phyloP scores from a whole-genome alignment of 164 flowering plant genomes.

The Dillenia suffruticosa region DNA sequence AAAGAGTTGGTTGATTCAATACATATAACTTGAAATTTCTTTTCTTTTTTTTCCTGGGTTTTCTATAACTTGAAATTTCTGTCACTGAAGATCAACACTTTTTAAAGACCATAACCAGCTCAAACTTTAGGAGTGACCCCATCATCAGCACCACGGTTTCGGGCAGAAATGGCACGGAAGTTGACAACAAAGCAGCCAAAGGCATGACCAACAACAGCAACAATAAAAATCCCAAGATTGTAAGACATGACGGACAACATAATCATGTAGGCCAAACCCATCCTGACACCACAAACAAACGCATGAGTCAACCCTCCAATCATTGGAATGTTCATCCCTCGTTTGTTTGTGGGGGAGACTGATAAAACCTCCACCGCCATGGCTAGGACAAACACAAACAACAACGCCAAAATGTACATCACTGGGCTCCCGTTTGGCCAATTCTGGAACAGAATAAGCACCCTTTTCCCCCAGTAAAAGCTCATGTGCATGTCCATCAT shows the following conservation, averaged over 20 bases:
- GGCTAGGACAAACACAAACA: conserved; percentile 28
- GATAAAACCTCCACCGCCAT: conserved; percentile 28
- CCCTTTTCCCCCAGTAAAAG: conserved; percentile 52
- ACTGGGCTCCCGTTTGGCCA: conserved; percentile 38
- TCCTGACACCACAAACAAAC: conserved; percentile 15
- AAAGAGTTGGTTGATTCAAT: too few relatives aligned
- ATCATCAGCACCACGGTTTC: not conserved
- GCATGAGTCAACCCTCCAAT: conserved; percentile 15
- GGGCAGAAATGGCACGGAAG: not conserved
- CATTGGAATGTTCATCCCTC: not conserved
- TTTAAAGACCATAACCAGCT: not conserved
- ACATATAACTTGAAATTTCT: too few relatives aligned
- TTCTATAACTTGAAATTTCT: too few relatives aligned
- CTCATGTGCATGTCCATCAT: conserved; percentile 41
- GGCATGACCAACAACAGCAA: conserved; percentile 27
- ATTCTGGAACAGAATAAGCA: conserved; percentile 26
- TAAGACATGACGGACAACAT: conserved; percentile 41
- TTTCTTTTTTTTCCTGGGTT: too few relatives aligned
- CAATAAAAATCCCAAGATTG: conserved; percentile 22
- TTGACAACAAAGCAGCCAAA: conserved; percentile 26
- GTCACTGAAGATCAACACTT: too few relatives aligned
- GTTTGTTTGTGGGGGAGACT: not conserved
- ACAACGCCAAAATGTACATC: conserved; percentile 37
- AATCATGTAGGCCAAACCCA: conserved; percentile 33
- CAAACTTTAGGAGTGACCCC: not conserved